A percentile compares a stretch with the other conserved stretches of the same genome.
Evolutionary conservation across 768 basidiomycete species (phyloP).

Genomic region (Omphalotus guepiniiformis): DNA sequence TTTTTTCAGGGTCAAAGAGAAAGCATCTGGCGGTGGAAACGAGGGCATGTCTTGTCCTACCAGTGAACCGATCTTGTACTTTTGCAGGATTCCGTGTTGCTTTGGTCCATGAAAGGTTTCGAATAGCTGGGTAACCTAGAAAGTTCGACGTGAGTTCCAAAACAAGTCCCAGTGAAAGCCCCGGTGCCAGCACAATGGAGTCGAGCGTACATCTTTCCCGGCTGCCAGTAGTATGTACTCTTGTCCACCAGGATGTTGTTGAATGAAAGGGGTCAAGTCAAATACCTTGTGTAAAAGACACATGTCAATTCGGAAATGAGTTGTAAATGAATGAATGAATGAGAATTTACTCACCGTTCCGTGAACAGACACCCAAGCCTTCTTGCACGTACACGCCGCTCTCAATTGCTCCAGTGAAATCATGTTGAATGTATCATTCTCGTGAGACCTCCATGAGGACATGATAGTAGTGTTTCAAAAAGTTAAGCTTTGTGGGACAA

Average conservation of each 20-base stretch:
- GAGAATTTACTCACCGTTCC: background rate
- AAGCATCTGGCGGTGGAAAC: background rate
- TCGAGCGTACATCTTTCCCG: conserved; percentile 2
- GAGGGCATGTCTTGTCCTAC: background rate
- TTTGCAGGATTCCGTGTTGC: background rate
- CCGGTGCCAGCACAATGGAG: no score
- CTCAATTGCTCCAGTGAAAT: background rate
- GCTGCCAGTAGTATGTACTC: conserved; percentile 1
- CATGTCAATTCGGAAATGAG: no score
- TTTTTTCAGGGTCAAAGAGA: background rate
- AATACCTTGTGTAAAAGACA: background rate
- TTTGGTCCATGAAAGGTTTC: background rate
- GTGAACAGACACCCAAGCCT: background rate
- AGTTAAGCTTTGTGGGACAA: no score
- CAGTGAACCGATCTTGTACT: background rate
- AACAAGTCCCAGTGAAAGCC: background rate
- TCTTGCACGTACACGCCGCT: background rate
- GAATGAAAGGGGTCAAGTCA: background rate
- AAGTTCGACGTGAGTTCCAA: background rate
- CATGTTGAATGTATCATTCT: background rate
- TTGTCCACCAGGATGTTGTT: background rate
- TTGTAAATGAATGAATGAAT: no score
- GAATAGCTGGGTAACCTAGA: background rate
- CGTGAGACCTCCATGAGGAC: no score
- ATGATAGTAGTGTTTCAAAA: no score